A percentile compares a stretch with the other conserved stretches of the same genome.
phyloP scores from a whole-genome alignment of 108 stramenopile genomes.

The Epipyxis sp. region DNA sequence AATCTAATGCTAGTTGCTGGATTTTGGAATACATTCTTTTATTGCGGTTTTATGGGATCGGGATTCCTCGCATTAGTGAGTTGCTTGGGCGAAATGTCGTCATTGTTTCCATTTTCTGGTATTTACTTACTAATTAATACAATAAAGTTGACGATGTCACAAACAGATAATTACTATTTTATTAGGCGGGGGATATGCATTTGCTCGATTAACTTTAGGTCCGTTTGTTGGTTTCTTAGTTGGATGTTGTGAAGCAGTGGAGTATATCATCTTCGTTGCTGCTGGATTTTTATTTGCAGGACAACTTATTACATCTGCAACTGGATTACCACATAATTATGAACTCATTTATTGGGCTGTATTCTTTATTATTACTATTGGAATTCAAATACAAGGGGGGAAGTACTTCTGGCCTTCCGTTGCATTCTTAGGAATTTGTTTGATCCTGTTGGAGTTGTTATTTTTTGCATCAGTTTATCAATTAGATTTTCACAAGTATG shows the following conservation, averaged over 20 bases:
- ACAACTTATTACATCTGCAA: not conserved
- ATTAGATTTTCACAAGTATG: not conserved
- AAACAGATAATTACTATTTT: too few species aligned
- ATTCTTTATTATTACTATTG: not conserved
- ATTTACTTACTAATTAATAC: too few species aligned
- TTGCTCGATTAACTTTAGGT: not conserved
- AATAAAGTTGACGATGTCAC: too few species aligned
- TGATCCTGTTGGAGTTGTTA: too few species aligned
- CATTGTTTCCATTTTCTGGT: conserved; percentile 4
- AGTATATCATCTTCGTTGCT: not conserved
- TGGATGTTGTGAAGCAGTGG: not conserved
- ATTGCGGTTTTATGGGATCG: not conserved
- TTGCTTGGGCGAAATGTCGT: not conserved
- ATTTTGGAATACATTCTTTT: not conserved
- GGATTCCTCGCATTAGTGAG: not conserved
- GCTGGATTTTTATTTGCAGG: not conserved
- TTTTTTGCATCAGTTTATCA: not conserved
- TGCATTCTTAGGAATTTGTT: not conserved
- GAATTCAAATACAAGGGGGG: not conserved
- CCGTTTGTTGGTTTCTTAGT: conserved; percentile 15
- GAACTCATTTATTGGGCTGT: not conserved
- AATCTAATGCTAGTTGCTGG: too few species aligned
- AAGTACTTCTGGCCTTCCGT: not conserved
- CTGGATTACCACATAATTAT: not conserved
- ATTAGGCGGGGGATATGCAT: not conserved